These are phyloP conservation scores for Eimeria acervulina DNA, from an alignment of 169 alveolate genomes.

Conservation along the genomic window DNA sequence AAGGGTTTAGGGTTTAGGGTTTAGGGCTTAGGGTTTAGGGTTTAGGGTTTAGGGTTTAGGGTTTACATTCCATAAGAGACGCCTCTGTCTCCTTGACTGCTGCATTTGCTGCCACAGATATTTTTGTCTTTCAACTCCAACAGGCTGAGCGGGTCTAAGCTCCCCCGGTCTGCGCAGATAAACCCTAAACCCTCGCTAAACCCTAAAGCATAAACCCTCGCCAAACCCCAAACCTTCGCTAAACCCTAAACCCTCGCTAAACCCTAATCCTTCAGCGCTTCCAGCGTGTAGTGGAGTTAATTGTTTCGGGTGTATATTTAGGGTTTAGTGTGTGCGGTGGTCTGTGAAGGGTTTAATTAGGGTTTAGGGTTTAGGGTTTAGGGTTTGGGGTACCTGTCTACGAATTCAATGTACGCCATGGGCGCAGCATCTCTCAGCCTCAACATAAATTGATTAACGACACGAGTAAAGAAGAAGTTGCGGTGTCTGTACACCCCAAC, in stretches of 20 bases:
- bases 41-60: conserved; percentile 60
- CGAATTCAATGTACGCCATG: conserved; percentile 93
- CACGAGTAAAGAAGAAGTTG: conserved; percentile 91
- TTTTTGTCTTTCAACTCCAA: conserved; percentile 85
- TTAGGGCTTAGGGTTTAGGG: too few species aligned
- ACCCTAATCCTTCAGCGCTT: neutral
- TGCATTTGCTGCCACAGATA: conserved; percentile 78
- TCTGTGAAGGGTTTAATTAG: neutral
- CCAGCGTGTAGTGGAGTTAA: neutral
- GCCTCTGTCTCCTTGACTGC: conserved; percentile 38
- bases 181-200: neutral
- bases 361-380: conserved; percentile 30
- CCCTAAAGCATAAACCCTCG: neutral
- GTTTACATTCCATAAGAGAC: conserved; percentile 76
- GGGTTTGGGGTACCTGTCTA: conserved; percentile 87
- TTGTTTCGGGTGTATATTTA: neutral
- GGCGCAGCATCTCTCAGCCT: conserved; percentile 92
- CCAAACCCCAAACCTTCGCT: conserved; percentile 39
- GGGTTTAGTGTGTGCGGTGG: too few species aligned
- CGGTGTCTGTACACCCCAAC: conserved; percentile 91
- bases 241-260: neutral
- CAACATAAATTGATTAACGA: conserved; percentile 91
- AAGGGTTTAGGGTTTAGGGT: too few species aligned
- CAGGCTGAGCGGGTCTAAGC: conserved; percentile 93
- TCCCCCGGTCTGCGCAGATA: conserved; percentile 93